These are phyloP conservation scores for Halenospora varia DNA, from an alignment of 495 filamentous ascomycete species.

Conservation along the genomic window DNA sequence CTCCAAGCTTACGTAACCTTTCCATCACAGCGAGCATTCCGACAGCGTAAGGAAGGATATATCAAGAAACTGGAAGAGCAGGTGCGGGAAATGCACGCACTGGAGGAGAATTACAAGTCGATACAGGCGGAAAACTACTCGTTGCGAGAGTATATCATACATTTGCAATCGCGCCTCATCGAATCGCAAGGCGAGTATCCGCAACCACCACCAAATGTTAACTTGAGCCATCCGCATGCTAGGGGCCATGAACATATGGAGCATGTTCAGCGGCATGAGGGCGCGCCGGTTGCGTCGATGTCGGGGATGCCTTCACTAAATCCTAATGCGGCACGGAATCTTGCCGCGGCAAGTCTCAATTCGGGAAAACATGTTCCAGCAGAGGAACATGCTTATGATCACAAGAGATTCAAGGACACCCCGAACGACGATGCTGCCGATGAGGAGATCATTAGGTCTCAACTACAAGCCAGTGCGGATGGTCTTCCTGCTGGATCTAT, in stretches of 20 bases:
- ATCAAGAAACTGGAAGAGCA: slow-evolving; percentile 96
- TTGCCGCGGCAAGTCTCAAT: slow-evolving; percentile 28
- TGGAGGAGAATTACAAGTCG: slow-evolving; percentile 67
- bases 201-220: slow-evolving; percentile 58
- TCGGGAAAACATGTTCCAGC: slow-evolving; percentile 24
- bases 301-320: slow-evolving; percentile 33
- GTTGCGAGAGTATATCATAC: slow-evolving; percentile 86
- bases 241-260: slow-evolving; percentile 13
- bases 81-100: slow-evolving; percentile 66
- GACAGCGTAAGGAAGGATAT: slow-evolving; percentile 95
- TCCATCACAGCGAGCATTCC: slow-evolving; percentile 78
- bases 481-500: slow-evolving; percentile 15
- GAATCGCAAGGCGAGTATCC: slow-evolving; percentile 81
- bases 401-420: slow-evolving; percentile 29
- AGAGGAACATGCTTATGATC: slow-evolving; percentile 26
- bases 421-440: slow-evolving; percentile 18
- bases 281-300: slow-evolving; percentile 34
- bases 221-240: slow-evolving; percentile 21
- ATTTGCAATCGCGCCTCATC: slow-evolving; percentile 81
- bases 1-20: slow-evolving; percentile 22
- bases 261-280: slow-evolving; percentile 13
- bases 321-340: slow-evolving; percentile 34
- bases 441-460: slow-evolving; percentile 25
- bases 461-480: slow-evolving; percentile 14
- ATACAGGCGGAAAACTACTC: slow-evolving; percentile 85